Conservation (phyloP, 306 rosid species). For the Trifolium repens region DNA sequence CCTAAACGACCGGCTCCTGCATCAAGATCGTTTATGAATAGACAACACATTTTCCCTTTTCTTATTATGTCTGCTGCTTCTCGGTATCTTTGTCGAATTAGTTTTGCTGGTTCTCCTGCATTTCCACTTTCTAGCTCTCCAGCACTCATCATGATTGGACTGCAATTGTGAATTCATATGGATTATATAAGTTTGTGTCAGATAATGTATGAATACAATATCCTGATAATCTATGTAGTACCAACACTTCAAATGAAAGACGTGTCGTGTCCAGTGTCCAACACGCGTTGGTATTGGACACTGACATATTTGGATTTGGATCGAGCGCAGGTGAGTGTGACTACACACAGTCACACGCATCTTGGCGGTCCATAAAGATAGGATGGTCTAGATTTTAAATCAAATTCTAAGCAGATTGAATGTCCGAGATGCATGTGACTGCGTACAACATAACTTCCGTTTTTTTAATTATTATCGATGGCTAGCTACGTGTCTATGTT, state of each 20-base stretch:
- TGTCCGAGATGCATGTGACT: too few species aligned
- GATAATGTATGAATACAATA: background rate
- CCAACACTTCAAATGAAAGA: background rate
- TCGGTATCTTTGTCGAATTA: conserved; percentile 93
- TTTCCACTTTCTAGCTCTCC: conserved; percentile 98
- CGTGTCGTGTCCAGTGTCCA: background rate
- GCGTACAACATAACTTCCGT: too few species aligned
- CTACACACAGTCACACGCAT: too few species aligned
- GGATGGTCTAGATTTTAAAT: too few species aligned
- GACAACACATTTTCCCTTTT: conserved; percentile 90
- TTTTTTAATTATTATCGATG: too few species aligned
- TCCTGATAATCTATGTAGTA: background rate
- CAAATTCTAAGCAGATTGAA: too few species aligned
- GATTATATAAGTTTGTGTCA: background rate
- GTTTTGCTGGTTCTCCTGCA: conserved; percentile 97
- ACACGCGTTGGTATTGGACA: background rate
- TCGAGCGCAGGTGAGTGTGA: too few species aligned
- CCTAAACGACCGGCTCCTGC: conserved; percentile 98
- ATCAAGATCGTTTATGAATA: conserved; percentile 96
- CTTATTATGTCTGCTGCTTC: conserved; percentile 91
- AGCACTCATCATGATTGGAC: conserved; percentile 99
- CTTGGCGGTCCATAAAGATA: too few species aligned
- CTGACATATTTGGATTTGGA: background rate
- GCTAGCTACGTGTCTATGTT: too few species aligned
- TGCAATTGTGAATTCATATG: conserved; percentile 32